Evolutionary conservation across 169 alveolate species (phyloP), one percentile per base, ranked within the genome.

Genomic region (Hammondia hammondi): DNA sequence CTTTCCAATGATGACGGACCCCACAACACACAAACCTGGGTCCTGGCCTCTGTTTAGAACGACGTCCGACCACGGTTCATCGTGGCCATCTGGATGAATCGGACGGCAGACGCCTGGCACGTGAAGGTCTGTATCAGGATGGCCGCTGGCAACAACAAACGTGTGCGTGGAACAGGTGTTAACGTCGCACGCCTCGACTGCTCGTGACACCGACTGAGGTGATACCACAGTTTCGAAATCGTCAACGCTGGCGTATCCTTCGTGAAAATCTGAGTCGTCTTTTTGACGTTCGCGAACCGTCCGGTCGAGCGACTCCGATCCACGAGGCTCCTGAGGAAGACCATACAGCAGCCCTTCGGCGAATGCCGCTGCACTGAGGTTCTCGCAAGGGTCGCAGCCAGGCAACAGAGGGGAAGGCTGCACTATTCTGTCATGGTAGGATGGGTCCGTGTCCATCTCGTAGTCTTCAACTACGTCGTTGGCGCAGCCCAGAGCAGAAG

Each of bases 1-100:
- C 77, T 17, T 67, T 27, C 77, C 77, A 17, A 67, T 27, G 35
- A 67, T 46, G 48, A 32, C 45, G 46, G 87, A 77, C 29, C 87
- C 56, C 27, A 77, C 87, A 32, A 77, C 87, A 32, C 48, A 77
- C 0, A 17, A 6, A 2, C 48, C 45, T 39, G 87, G 87, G 32
- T 77, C 87, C 56, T 32, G 48, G 56, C 87, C 87, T 77, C 87
- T 77, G 48, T 56, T 77, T 39, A 77, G 48, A n/a, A 39, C 87
- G 48, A 77, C 32, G 21, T 77, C 87, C 56, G 87, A 77, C 87
- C 87, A 77, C 12, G 87, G 48, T 17, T n/a, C 87, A 19, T 77
- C 87, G 29, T 77, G 87, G 87, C 5, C 46, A 29, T 77, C 87
- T 10, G 43, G 87, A 37, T 32, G 43, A 24, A 39, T 39, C 45